Evolutionary conservation across 78 protist genomes (phyloP).

Genomic region (Blattamonas nauphoetae): DNA sequence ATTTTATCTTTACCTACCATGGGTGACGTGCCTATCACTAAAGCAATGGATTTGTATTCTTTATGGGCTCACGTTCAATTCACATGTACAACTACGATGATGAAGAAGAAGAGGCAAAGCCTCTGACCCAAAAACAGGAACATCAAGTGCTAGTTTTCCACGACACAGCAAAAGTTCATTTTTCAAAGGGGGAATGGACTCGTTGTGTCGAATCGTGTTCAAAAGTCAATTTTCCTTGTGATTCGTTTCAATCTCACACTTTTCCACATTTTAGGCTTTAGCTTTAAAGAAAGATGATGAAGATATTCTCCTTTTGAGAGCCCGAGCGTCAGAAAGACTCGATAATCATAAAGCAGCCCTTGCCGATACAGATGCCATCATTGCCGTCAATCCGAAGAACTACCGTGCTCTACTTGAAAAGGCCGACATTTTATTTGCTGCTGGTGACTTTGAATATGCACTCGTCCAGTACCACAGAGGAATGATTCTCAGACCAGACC

Average conservation of each 20-base stretch:
- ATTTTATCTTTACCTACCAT: too few relatives aligned
- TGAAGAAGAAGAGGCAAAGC: background rate
- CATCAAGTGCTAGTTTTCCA: background rate
- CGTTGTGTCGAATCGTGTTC: background rate
- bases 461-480: background rate
- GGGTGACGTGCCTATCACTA: too few relatives aligned
- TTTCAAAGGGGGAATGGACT: background rate
- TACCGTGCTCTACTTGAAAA: background rate
- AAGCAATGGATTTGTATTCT: too few relatives aligned
- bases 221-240: background rate
- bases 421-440: background rate
- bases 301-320: background rate
- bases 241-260: background rate
- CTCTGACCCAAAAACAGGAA: background rate
- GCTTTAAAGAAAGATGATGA: background rate
- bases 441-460: background rate
- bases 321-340: background rate
- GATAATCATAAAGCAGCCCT: background rate
- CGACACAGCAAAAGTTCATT: background rate
- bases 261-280: background rate
- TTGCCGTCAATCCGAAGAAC: background rate
- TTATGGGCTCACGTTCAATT: too few relatives aligned
- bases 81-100: background rate
- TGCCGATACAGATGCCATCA: background rate
- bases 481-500: background rate